These are phyloP conservation scores for Lanmaoa rubissima DNA, from an alignment of 768 basidiomycete genomes.

Conservation along the genomic window DNA sequence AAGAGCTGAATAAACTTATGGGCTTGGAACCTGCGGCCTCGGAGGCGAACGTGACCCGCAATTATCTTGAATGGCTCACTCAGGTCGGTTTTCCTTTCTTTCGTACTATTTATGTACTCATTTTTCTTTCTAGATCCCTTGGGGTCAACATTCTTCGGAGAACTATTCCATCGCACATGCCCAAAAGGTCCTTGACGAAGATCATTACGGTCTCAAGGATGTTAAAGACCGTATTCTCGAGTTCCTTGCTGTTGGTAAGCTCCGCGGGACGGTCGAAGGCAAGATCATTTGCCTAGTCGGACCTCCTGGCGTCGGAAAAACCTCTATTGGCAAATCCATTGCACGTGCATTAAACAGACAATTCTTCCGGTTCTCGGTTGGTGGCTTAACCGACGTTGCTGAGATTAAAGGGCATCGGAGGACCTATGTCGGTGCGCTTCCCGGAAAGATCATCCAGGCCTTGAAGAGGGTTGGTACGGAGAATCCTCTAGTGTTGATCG, in stretches of 20 bases:
- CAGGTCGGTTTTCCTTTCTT: conserved; percentile 44
- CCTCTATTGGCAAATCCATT: conserved; percentile 93
- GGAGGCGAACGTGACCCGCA: conserved; percentile 91
- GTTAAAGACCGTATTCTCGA: conserved; percentile 94
- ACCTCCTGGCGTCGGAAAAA: conserved; percentile 98
- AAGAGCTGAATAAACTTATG: conserved; percentile 88
- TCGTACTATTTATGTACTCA: neutral
- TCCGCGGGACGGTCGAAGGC: conserved; percentile 91
- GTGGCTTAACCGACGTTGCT: conserved; percentile 95
- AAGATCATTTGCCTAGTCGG: conserved; percentile 98
- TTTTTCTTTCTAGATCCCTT: conserved; percentile 67
- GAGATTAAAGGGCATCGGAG: conserved; percentile 98
- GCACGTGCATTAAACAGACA: conserved; percentile 85
- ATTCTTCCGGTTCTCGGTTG: conserved; percentile 97
- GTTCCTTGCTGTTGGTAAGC: conserved; percentile 93
- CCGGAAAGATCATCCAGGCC: conserved; percentile 94
- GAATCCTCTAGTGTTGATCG: conserved; percentile 91
- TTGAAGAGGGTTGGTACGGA: conserved; percentile 91
- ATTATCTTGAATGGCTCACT: conserved; percentile 92
- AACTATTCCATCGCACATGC: conserved; percentile 89
- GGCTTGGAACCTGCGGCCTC: conserved; percentile 88
- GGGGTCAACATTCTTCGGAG: conserved; percentile 93
- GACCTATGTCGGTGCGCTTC: conserved; percentile 94
- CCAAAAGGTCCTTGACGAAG: conserved; percentile 82
- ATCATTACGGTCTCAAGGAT: conserved; percentile 91